phyloP scores from a whole-genome alignment of 345 rosid genomes.

The Salix koriyanagi region DNA sequence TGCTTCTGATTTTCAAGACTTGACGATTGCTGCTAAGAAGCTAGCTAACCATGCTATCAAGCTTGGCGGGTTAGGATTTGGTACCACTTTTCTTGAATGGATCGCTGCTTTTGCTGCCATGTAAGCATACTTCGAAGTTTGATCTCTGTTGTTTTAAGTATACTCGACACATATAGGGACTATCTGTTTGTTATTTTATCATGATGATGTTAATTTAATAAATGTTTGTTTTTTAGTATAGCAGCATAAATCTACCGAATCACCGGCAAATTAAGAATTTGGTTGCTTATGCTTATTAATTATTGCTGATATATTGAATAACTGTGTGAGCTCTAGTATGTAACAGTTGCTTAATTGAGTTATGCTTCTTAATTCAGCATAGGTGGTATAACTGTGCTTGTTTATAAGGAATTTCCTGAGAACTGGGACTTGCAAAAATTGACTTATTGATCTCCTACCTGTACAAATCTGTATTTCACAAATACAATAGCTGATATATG shows the following conservation, averaged over 20 bases:
- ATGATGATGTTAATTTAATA: no score
- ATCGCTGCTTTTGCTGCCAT: constrained; percentile 41
- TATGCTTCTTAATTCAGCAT: not conserved
- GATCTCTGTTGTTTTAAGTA: not conserved
- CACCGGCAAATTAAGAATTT: not conserved
- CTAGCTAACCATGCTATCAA: constrained; percentile 35
- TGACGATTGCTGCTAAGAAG: constrained; percentile 35
- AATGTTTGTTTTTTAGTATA: no score
- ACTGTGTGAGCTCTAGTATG: not conserved
- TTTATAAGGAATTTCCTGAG: not conserved
- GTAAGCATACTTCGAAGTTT: constrained; percentile 7
- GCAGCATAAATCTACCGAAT: not conserved
- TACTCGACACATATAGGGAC: not conserved
- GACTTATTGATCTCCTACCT: not conserved
- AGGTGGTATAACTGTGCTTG: not conserved
- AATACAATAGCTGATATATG: not conserved
- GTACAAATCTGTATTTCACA: no score
- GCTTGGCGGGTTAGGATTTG: constrained; percentile 40
- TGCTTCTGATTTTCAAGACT: constrained; percentile 33
- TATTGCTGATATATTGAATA: not conserved
- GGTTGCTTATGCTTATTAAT: not conserved
- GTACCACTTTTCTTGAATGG: constrained; percentile 40
- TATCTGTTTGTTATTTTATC: no score
- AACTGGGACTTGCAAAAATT: not conserved
- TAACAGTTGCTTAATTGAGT: not conserved